A percentile compares a stretch with the other conserved stretches of the same genome.
Evolutionary conservation across 805 yeast genomes (phyloP).

Genomic region (Candida michaelii): DNA sequence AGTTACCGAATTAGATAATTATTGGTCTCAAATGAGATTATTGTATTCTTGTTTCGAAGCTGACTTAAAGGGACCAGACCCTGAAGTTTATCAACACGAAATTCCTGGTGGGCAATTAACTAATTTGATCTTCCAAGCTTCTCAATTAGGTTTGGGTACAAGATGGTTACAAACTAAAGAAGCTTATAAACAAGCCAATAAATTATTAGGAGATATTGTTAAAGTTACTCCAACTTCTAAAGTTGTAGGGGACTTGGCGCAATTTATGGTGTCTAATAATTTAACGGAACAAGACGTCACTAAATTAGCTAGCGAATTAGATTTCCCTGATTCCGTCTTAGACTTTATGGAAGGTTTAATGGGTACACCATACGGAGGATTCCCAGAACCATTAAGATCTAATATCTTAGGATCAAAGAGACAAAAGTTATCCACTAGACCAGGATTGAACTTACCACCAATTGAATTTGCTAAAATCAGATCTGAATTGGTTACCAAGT

Average conservation of each 20-base stretch:
- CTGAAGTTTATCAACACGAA: slow-evolving; percentile 97
- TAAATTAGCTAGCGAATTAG: slow-evolving; percentile 84
- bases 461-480: slow-evolving; percentile 71
- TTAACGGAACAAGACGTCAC: slow-evolving; percentile 80
- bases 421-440: slow-evolving; percentile 83
- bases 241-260: slow-evolving; percentile 99
- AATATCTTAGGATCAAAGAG: slow-evolving; percentile 90
- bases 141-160: slow-evolving; percentile 95
- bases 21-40: slow-evolving; percentile 99
- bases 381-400: slow-evolving; percentile 98
- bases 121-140: slow-evolving; percentile 97
- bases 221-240: slow-evolving; percentile 99
- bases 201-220: slow-evolving; percentile 90
- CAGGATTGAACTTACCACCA: slow-evolving; percentile 89
- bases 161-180: slow-evolving; percentile 96
- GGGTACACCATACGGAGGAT: slow-evolving; percentile 99
- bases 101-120: slow-evolving; percentile 99
- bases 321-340: slow-evolving; percentile 97
- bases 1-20: slow-evolving; percentile 83
- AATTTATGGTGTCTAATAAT: slow-evolving; percentile 97
- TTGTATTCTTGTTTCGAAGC: slow-evolving; percentile 97
- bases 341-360: slow-evolving; percentile 99
- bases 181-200: slow-evolving; percentile 90
- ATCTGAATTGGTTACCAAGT: slow-evolving; percentile 73
- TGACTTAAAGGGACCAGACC: slow-evolving; percentile 98